Evolutionary conservation across 768 basidiomycete species (phyloP).

Genomic region (Lentinula raphanica): DNA sequence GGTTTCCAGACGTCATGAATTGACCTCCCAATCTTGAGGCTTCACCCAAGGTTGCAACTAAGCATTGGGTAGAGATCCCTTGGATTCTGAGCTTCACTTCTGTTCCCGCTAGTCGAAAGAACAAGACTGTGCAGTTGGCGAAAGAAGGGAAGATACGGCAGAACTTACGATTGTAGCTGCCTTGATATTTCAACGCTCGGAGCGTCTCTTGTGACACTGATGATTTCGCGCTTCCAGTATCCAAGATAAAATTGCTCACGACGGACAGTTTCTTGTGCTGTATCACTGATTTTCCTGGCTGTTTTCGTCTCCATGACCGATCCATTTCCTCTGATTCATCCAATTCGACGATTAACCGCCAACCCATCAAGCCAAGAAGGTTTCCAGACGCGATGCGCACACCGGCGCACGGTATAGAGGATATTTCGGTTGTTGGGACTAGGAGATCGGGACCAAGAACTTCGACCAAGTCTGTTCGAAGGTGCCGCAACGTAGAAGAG

Average conservation of each 20-base stretch:
- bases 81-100: constrained; percentile 17
- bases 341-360: constrained; percentile 18
- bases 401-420: constrained; percentile 20
- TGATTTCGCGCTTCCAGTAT: constrained; percentile 17
- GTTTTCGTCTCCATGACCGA: background rate
- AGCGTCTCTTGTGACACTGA: constrained; percentile 15
- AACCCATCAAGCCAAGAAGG: constrained; percentile 21
- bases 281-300: background rate
- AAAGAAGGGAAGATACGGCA: background rate
- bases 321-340: background rate
- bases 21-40: constrained; percentile 15
- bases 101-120: constrained; percentile 14
- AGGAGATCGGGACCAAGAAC: constrained; percentile 17
- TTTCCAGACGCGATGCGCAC: constrained; percentile 19
- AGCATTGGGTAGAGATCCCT: constrained; percentile 16
- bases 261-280: constrained; percentile 4
- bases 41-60: constrained; percentile 14
- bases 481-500: background rate
- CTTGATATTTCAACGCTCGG: constrained; percentile 14
- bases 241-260: constrained; percentile 21
- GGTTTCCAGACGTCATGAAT: constrained; percentile 19
- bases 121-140: background rate
- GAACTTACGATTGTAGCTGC: constrained; percentile 10
- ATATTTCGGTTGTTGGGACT: constrained; percentile 17
- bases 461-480: constrained; percentile 16